A percentile compares a stretch with the other conserved stretches of the same genome.
phyloP scores from a whole-genome alignment of 805 yeast genomes.

The Peterozyma toletana region DNA sequence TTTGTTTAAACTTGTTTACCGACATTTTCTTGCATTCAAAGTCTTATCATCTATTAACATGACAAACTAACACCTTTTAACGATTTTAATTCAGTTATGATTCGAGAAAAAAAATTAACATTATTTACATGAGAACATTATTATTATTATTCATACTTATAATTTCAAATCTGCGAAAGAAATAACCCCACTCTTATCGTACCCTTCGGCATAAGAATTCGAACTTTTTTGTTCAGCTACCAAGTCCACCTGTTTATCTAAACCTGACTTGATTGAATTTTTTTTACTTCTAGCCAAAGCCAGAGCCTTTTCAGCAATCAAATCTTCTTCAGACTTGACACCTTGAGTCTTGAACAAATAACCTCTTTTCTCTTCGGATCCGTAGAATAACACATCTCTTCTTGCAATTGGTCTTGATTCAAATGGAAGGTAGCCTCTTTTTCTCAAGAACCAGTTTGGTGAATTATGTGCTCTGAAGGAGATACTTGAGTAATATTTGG shows the following conservation, averaged over 20 bases:
- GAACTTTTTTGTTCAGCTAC: background rate
- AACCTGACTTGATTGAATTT: background rate
- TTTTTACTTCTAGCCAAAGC: background rate
- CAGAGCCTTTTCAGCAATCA: conserved; percentile 3
- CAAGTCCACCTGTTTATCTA: conserved; percentile 6
- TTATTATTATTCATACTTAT: background rate
- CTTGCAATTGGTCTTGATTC: conserved; percentile 80
- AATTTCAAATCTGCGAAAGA: conserved; percentile 8
- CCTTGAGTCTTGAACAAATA: conserved; percentile 44
- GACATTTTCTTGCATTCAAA: background rate
- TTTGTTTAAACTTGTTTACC: background rate
- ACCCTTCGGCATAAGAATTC: background rate
- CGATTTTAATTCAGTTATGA: background rate
- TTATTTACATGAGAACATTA: background rate
- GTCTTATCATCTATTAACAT: background rate
- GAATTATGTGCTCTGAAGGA: conserved; percentile 69
- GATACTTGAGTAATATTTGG: conserved; percentile 58
- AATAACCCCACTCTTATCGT: conserved; percentile 4
- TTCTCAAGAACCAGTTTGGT: conserved; percentile 63
- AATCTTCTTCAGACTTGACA: background rate
- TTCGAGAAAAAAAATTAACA: background rate
- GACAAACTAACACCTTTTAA: background rate
- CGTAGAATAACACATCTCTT: conserved; percentile 74
- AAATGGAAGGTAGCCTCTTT: conserved; percentile 75
- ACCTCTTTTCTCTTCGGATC: conserved; percentile 67